These are phyloP conservation scores for Amylostereum chailletii DNA, from an alignment of 1,284 basidiomycete genomes.

Conservation along the genomic window DNA sequence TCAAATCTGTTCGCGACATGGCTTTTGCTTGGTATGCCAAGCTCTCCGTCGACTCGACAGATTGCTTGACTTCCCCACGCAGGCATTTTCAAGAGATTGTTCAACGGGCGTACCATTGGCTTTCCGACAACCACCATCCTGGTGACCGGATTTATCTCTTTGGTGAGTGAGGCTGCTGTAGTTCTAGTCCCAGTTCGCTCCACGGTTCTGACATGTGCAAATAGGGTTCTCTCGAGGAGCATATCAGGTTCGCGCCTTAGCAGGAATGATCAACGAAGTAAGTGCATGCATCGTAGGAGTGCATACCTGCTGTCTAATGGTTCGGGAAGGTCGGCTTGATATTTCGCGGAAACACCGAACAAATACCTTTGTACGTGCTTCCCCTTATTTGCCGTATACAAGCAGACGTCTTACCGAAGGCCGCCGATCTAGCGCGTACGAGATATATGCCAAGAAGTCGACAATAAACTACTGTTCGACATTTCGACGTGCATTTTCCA, in stretches of 20 bases:
- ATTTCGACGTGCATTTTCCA: too few relatives aligned
- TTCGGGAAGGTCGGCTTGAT: not conserved
- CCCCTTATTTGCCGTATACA: not conserved
- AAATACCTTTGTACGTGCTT: not conserved
- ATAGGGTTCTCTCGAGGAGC: not conserved
- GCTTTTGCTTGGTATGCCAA: not conserved
- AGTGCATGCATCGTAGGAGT: not conserved
- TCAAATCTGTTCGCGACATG: not conserved
- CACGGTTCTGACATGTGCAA: not conserved
- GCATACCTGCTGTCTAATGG: not conserved
- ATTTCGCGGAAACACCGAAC: not conserved
- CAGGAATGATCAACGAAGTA: not conserved
- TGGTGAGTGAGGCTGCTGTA: not conserved
- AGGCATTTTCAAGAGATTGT: not conserved
- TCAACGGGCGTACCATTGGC: not conserved
- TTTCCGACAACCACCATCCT: not conserved
- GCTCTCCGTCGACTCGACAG: not conserved
- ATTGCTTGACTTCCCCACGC: not conserved
- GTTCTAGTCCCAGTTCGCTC: too few relatives aligned
- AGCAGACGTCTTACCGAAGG: not conserved
- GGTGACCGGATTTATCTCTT: not conserved
- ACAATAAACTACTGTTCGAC: too few relatives aligned
- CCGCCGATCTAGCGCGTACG: too few relatives aligned
- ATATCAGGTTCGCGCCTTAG: not conserved
- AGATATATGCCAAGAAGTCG: too few relatives aligned